phyloP scores from a whole-genome alignment of 148 eudicot species.

The Drosera capensis region DNA sequence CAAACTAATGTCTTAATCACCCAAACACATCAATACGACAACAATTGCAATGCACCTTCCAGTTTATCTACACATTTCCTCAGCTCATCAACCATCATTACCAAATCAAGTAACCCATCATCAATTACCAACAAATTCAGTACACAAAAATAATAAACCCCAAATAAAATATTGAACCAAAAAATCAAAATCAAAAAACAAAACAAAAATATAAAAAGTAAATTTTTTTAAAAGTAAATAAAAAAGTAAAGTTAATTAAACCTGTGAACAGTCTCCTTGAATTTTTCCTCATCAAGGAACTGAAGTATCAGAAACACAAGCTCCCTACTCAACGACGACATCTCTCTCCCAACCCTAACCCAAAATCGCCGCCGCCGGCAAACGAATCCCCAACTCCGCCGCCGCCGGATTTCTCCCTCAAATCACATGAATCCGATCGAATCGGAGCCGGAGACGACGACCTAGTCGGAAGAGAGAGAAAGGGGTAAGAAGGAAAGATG shows the following conservation, averaged over 20 bases:
- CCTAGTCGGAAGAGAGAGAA: no score
- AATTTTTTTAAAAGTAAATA: neutral
- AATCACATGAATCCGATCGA: no score
- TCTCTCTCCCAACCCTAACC: conserved; percentile 10
- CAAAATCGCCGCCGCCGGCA: conserved; percentile 17
- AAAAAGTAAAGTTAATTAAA: conserved; percentile 12
- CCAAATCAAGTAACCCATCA: no score
- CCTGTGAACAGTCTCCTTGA: conserved; percentile 73
- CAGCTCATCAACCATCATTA: no score
- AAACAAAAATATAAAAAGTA: neutral
- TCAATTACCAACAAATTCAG: neutral
- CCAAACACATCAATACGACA: no score
- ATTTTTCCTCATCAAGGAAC: conserved; percentile 89
- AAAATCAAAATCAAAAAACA: neutral
- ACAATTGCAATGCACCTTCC: no score
- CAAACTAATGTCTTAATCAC: no score
- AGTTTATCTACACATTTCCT: no score
- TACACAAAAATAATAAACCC: neutral
- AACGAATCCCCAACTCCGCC: neutral
- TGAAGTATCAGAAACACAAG: conserved; percentile 81
- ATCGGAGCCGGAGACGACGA: no score
- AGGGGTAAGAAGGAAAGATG: no score
- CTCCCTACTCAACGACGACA: conserved; percentile 84
- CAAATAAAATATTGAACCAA: neutral
- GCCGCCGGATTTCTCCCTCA: no score